Percentiles rank a stretch among this genome's conserved stretches.
Evolutionary conservation across 176 grass and related monocot species (phyloP).

Genomic region (Cenchrus purpureus): DNA sequence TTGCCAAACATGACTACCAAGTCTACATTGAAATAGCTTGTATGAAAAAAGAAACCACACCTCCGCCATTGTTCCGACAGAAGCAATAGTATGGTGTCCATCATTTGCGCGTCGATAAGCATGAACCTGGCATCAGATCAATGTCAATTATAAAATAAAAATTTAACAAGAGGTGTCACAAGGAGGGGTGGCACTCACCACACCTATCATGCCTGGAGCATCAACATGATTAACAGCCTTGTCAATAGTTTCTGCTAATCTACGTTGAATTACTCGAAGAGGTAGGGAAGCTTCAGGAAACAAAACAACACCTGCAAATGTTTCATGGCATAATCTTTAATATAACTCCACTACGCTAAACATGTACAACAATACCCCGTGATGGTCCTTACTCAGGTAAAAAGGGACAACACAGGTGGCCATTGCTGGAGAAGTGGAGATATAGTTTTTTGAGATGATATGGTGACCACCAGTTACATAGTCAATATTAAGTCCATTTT

Average conservation of each 20-base stretch:
- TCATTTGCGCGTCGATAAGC: conserved; percentile 48
- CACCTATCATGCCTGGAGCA: conserved; percentile 77
- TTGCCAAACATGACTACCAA: neutral
- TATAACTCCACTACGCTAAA: neutral
- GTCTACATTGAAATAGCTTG: conserved; percentile 17
- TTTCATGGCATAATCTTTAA: conserved; percentile 42
- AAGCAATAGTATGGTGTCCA: conserved; percentile 63
- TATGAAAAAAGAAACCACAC: conserved; percentile 53
- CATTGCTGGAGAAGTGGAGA: neutral
- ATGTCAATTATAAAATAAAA: conserved; percentile 36
- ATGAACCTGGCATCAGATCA: conserved; percentile 62
- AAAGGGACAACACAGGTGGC: conserved; percentile 27
- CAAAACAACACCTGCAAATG: conserved; percentile 78
- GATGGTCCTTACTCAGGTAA: conserved; percentile 4
- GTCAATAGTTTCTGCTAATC: conserved; percentile 72
- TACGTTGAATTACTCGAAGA: conserved; percentile 71
- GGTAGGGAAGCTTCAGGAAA: conserved; percentile 84
- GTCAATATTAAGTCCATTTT: neutral
- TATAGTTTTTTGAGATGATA: conserved; percentile 23
- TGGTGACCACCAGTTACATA: conserved; percentile 17
- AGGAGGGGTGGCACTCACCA: conserved; percentile 67
- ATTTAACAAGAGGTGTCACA: conserved; percentile 7
- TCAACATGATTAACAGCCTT: conserved; percentile 77
- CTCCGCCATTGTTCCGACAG: conserved; percentile 84
- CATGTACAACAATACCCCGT: neutral